phyloP scores from a whole-genome alignment of 2,329 filamentous ascomycete genomes.

The Phialocephala subalpina region DNA sequence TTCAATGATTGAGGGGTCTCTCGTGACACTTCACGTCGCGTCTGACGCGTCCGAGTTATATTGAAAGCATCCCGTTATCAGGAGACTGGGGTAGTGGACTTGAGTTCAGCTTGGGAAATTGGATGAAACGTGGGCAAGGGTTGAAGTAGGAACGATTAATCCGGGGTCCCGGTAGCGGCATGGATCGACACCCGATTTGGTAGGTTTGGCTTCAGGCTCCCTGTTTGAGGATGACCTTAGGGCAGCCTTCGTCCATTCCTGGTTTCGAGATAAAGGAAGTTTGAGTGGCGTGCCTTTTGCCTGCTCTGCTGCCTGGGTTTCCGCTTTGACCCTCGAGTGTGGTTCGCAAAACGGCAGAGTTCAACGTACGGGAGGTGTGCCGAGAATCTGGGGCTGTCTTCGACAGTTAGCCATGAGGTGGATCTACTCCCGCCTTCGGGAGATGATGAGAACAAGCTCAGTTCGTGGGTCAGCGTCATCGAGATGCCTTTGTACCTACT shows the following conservation, averaged over 20 bases:
- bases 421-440: too few species aligned
- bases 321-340: too few species aligned
- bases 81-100: not conserved
- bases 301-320: not conserved
- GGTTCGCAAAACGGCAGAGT: too few species aligned
- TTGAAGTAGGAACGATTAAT: not conserved
- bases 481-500: too few species aligned
- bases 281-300: not conserved
- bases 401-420: too few species aligned
- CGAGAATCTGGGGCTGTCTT: too few species aligned
- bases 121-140: not conserved
- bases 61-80: not conserved
- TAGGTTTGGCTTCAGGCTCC: not conserved
- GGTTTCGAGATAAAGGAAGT: not conserved
- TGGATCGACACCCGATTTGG: conserved; percentile 3
- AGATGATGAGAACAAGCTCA: too few species aligned
- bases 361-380: too few species aligned
- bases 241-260: not conserved
- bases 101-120: not conserved
- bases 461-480: too few species aligned
- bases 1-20: not conserved
- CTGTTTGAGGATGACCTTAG: not conserved
- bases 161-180: not conserved
- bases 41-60: conserved; percentile 1
- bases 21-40: not conserved